Evolutionary conservation across 495 filamentous ascomycete species (phyloP).

Genomic region (Oidiodendron maius): DNA sequence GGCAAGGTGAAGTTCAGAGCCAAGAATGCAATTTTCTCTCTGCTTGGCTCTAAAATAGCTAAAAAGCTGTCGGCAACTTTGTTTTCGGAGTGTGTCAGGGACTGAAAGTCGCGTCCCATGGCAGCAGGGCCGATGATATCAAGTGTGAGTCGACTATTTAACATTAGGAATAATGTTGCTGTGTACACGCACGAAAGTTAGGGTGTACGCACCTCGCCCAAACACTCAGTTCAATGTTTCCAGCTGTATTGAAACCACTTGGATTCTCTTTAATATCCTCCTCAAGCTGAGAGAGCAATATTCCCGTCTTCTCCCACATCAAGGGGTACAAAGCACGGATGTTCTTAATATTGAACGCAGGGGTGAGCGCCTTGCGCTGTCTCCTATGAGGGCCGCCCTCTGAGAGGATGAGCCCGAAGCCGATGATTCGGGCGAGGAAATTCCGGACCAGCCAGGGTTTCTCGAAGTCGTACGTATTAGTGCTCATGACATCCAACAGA

Average conservation of each 20-base stretch:
- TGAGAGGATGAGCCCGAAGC: conserved; percentile 20
- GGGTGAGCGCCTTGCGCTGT: conserved; percentile 40
- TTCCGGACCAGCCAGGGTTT: conserved; percentile 17
- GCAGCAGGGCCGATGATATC: no score
- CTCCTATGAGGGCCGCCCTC: conserved; percentile 20
- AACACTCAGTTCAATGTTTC: conserved; percentile 36
- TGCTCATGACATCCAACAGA: conserved; percentile 19
- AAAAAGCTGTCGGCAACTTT: no score
- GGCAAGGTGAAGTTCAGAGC: no score
- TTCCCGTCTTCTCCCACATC: conserved; percentile 43
- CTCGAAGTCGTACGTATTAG: conserved; percentile 23
- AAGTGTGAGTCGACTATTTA: no score
- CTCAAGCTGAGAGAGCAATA: conserved; percentile 34
- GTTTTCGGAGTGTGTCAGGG: no score
- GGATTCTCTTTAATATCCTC: conserved; percentile 28
- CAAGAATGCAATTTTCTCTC: no score
- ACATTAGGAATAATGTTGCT: no score
- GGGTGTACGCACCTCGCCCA: conserved; percentile 41
- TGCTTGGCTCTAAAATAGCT: no score
- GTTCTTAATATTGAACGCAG: conserved; percentile 37
- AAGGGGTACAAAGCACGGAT: conserved; percentile 38
- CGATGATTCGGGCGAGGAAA: conserved; percentile 17
- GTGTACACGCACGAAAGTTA: no score
- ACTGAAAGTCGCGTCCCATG: no score
- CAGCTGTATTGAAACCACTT: conserved; percentile 15